Percentiles rank a stretch among this genome's conserved stretches.
These are phyloP conservation scores for Neotropicomus parvogracilis DNA, from an alignment of 1,284 basidiomycete species.

Conservation along the genomic window DNA sequence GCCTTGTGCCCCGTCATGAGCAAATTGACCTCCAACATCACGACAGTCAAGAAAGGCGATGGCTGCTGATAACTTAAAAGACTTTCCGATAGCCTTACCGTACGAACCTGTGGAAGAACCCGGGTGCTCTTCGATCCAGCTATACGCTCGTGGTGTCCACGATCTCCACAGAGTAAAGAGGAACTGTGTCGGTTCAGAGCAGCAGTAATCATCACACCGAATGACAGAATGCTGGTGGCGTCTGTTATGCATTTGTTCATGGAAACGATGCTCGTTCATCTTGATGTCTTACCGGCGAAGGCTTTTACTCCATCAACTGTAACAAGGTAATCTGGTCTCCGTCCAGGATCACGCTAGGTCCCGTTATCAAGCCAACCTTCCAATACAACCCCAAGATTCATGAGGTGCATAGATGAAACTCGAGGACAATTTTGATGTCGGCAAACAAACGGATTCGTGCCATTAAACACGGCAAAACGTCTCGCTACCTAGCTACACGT, in stretches of 20 bases:
- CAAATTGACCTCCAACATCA: background rate
- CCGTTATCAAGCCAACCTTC: slow-evolving; percentile 24
- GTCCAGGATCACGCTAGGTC: slow-evolving; percentile 21
- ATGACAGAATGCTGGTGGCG: slow-evolving; percentile 6
- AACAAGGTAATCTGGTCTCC: slow-evolving; percentile 25
- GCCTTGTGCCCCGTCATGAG: background rate
- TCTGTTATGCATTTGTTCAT: slow-evolving; percentile 13
- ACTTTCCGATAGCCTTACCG: slow-evolving; percentile 2
- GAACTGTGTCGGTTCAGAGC: background rate
- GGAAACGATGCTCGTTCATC: background rate
- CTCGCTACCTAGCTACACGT: slow-evolving; percentile 29
- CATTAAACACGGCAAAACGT: slow-evolving; percentile 1
- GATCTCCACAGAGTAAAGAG: slow-evolving; percentile 20
- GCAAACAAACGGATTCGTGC: slow-evolving; percentile 24
- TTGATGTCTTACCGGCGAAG: slow-evolving; percentile 7
- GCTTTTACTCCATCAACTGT: slow-evolving; percentile 12
- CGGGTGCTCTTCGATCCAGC: slow-evolving; percentile 12
- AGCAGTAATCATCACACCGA: slow-evolving; percentile 1
- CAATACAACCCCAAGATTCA: slow-evolving; percentile 27
- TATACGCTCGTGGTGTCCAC: background rate
- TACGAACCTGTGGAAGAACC: slow-evolving; percentile 17
- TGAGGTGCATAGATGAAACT: slow-evolving; percentile 19
- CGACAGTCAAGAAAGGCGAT: slow-evolving; percentile 12
- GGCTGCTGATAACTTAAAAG: slow-evolving; percentile 16
- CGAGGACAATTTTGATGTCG: slow-evolving; percentile 10